Conservation (phyloP, 1,284 basidiomycete genomes). For the Malassezia psittaci region DNA sequence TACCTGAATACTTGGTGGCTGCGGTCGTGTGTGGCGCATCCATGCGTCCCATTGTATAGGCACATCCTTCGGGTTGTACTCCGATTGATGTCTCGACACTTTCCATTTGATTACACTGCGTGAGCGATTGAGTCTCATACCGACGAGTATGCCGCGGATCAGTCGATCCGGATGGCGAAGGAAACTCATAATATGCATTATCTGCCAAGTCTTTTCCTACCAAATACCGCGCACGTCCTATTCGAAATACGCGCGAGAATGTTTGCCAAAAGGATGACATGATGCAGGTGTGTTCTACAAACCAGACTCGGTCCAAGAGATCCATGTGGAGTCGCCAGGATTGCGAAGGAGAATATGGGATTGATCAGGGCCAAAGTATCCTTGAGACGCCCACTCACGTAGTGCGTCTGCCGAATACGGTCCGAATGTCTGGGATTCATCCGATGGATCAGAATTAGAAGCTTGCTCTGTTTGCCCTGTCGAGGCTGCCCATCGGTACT, state of each 20-base stretch:
- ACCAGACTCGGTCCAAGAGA: slow-evolving; percentile 5
- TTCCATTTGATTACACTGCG: slow-evolving; percentile 13
- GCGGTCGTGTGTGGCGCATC: slow-evolving; percentile 36
- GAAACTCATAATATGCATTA: slow-evolving; percentile 37
- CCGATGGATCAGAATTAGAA: slow-evolving; percentile 17
- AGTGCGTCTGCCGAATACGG: slow-evolving; percentile 30
- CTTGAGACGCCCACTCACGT: slow-evolving; percentile 28
- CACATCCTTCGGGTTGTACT: slow-evolving; percentile 36
- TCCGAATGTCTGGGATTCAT: slow-evolving; percentile 34
- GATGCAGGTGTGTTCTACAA: slow-evolving; percentile 5
- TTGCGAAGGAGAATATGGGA: slow-evolving; percentile 33
- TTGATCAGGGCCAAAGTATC: slow-evolving; percentile 37
- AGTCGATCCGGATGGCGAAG: slow-evolving; percentile 25
- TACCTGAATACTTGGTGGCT: slow-evolving; percentile 25
- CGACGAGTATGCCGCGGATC: slow-evolving; percentile 35
- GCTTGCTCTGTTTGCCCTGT: slow-evolving; percentile 25
- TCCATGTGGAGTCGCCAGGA: slow-evolving; percentile 1
- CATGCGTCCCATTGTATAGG: slow-evolving; percentile 44
- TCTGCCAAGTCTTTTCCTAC: slow-evolving; percentile 32
- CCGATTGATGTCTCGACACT: slow-evolving; percentile 4
- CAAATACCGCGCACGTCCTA: slow-evolving; percentile 31
- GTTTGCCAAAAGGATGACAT: slow-evolving; percentile 7
- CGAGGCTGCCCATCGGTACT: slow-evolving; percentile 39
- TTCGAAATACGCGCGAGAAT: slow-evolving; percentile 21
- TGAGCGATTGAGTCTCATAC: neutral